Percentiles rank a stretch among this genome's conserved stretches.
phyloP scores from a whole-genome alignment of 2,329 filamentous ascomycete species.

The Neospermospora avenae region DNA sequence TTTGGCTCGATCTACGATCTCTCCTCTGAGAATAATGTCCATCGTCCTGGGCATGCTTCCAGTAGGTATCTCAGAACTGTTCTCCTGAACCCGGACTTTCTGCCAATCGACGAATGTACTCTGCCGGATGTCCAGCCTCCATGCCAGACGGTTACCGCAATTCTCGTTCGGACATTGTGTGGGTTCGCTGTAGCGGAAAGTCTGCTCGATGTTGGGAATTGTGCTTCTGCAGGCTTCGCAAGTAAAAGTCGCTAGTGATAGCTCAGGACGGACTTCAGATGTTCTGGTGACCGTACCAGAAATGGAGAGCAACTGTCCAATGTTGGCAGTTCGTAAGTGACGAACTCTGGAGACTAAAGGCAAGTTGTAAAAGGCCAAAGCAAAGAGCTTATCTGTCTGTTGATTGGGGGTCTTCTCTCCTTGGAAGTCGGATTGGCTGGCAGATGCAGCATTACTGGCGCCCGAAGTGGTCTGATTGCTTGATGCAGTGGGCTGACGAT shows the following conservation, averaged over 20 bases:
- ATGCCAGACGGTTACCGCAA: constrained; percentile 87
- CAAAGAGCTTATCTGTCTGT: constrained; percentile 94
- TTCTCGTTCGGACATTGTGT: constrained; percentile 87
- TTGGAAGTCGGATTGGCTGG: constrained; percentile 58
- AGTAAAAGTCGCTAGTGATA: constrained; percentile 87
- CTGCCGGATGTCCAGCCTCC: constrained; percentile 94
- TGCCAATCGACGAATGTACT: constrained; percentile 99
- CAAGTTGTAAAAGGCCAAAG: constrained; percentile 72
- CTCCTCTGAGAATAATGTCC: constrained; percentile 92
- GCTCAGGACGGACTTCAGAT: constrained; percentile 91
- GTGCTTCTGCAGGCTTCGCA: constrained; percentile 85
- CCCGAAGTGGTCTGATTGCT: constrained; percentile 69
- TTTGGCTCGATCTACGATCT: constrained; percentile 96
- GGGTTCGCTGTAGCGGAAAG: constrained; percentile 94
- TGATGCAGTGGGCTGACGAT: constrained; percentile 78
- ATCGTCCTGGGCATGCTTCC: constrained; percentile 98
- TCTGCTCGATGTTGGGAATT: constrained; percentile 91
- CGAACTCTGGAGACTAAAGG: constrained; percentile 42
- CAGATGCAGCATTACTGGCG: constrained; percentile 58
- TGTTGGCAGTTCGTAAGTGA: constrained; percentile 74
- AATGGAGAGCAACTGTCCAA: constrained; percentile 90
- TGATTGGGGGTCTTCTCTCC: constrained; percentile 80
- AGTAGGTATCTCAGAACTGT: constrained; percentile 95
- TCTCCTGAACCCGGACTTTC: constrained; percentile 96
- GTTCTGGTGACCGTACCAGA: constrained; percentile 96